Conservation (phyloP, 345 rosid species). For the Eucalyptus dawsonii region DNA sequence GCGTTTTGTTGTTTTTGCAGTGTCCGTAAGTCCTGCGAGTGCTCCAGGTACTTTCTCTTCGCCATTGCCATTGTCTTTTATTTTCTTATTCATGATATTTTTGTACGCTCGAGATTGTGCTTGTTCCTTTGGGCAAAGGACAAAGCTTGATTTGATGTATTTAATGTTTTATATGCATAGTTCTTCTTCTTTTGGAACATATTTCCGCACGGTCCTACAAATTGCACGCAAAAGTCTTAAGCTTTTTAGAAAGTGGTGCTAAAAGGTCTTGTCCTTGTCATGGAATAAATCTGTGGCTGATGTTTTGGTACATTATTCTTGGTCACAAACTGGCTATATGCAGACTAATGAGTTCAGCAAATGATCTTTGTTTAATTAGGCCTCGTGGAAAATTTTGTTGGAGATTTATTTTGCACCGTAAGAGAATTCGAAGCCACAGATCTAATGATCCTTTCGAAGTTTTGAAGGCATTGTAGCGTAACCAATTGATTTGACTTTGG, state of each 20-base stretch:
- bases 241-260: neutral
- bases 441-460: neutral
- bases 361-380: neutral
- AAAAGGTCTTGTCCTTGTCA: neutral
- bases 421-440: neutral
- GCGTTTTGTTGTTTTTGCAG: constrained; percentile 17
- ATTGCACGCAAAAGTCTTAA: neutral
- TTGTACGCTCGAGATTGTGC: neutral
- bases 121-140: neutral
- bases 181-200: neutral
- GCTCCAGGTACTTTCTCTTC: constrained; percentile 18
- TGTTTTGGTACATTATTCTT: neutral
- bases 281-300: neutral
- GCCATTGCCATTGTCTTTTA: neutral
- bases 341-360: neutral
- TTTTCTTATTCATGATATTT: neutral
- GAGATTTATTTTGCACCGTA: neutral
- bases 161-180: neutral
- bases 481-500: neutral
- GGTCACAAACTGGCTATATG: neutral
- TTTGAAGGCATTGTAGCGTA: neutral
- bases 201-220: neutral
- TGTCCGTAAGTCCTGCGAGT: constrained; percentile 22
- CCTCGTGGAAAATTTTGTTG: neutral
- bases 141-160: neutral